A percentile compares a stretch with the other conserved stretches of the same genome.
Conservation (phyloP, 176 grass and related monocot species). For the Alopecurus myosuroides region DNA sequence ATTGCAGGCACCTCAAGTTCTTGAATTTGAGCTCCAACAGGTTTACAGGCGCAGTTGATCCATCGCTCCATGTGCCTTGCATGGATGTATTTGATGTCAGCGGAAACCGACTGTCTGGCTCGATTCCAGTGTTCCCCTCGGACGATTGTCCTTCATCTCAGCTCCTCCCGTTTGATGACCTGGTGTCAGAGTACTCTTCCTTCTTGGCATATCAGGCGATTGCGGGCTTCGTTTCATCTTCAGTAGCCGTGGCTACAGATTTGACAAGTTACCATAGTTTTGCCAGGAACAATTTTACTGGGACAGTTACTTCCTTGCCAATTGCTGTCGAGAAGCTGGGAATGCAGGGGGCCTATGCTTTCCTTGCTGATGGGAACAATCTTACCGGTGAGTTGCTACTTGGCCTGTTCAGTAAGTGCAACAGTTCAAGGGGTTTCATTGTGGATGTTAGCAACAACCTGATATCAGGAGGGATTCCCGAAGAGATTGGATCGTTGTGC, state of each 20-base stretch:
- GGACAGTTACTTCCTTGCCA: conserved; percentile 45
- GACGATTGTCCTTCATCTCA: conserved; percentile 45
- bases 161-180: conserved; percentile 39
- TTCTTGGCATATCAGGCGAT: conserved; percentile 45
- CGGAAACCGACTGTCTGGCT: conserved; percentile 71
- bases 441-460: conserved; percentile 79
- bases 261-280: conserved; percentile 84
- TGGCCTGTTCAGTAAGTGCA: conserved; percentile 57
- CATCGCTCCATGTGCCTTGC: conserved; percentile 67
- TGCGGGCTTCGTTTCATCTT: conserved; percentile 29
- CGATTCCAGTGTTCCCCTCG: conserved; percentile 47
- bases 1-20: conserved; percentile 73
- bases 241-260: not conserved
- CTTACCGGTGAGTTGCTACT: conserved; percentile 41
- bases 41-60: conserved; percentile 54
- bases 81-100: conserved; percentile 92
- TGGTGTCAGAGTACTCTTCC: conserved; percentile 56
- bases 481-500: conserved; percentile 68
- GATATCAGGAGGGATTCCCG: conserved; percentile 50
- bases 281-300: conserved; percentile 82
- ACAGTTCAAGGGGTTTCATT: conserved; percentile 58
- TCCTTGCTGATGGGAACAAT: conserved; percentile 70
- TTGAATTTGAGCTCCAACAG: conserved; percentile 83
- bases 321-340: conserved; percentile 47
- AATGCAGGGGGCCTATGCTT: conserved; percentile 73